Evolutionary conservation across 2,329 filamentous ascomycete species (phyloP).

Genomic region (Phyllosticta ampelicida): DNA sequence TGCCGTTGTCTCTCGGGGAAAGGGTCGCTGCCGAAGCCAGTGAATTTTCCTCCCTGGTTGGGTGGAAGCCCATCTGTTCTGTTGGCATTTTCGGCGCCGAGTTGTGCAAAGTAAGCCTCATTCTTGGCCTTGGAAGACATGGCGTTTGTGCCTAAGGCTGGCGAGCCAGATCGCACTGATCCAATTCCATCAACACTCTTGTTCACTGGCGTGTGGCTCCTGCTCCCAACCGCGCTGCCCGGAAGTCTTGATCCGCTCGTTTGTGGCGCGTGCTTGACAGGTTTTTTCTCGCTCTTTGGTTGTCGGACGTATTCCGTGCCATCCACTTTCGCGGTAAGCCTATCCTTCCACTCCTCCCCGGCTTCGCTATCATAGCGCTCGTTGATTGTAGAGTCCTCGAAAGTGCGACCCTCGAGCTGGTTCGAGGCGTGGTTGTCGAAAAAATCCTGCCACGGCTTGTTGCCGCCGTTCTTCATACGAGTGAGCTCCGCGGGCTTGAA

Average conservation of each 20-base stretch:
- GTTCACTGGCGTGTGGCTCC: conserved; percentile 29
- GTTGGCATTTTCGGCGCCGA: conserved; percentile 73
- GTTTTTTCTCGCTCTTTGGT: conserved; percentile 43
- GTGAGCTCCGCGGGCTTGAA: conserved; percentile 91
- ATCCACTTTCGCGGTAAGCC: conserved; percentile 78
- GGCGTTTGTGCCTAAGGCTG: conserved; percentile 28
- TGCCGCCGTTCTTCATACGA: conserved; percentile 87
- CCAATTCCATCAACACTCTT: conserved; percentile 23
- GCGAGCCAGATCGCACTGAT: conserved; percentile 25
- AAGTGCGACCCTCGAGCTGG: conserved; percentile 40
- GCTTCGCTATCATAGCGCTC: conserved; percentile 83
- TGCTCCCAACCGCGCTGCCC: conserved; percentile 23
- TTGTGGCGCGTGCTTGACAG: conserved; percentile 27
- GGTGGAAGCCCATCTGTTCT: conserved; percentile 67
- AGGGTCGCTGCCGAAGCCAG: conserved; percentile 75
- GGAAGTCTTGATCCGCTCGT: conserved; percentile 18
- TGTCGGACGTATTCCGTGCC: conserved; percentile 73
- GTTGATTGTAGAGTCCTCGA: conserved; percentile 81
- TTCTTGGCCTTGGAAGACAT: conserved; percentile 50
- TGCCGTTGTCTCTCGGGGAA: conserved; percentile 37
- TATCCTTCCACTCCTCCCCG: conserved; percentile 92
- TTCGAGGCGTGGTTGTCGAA: conserved; percentile 53
- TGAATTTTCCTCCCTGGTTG: conserved; percentile 85
- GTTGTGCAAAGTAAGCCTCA: conserved; percentile 79
- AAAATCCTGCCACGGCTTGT: conserved; percentile 76